phyloP scores from a whole-genome alignment of 2,329 filamentous ascomycete genomes.

The Dactylonectria estremocensis region DNA sequence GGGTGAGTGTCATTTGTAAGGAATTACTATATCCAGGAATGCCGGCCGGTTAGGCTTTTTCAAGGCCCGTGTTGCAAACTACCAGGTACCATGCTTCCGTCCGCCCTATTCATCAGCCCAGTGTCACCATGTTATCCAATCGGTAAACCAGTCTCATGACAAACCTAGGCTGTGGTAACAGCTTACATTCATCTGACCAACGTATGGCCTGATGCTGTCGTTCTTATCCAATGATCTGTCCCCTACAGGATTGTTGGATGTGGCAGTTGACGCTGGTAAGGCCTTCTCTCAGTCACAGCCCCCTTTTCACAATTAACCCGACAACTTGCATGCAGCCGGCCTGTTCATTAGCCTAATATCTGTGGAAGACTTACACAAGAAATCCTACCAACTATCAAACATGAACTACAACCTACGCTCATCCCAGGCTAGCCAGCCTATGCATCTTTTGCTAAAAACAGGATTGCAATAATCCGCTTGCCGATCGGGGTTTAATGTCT shows the following conservation, averaged over 20 bases:
- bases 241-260: neutral
- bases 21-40: neutral
- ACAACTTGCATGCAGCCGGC: neutral
- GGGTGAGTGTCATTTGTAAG: neutral
- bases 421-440: neutral
- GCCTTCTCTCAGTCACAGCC: slow-evolving; percentile 10
- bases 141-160: neutral
- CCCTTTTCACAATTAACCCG: slow-evolving; percentile 1
- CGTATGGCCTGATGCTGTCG: neutral
- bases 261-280: slow-evolving; percentile 4
- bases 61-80: neutral
- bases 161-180: neutral
- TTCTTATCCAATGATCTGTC: neutral
- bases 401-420: neutral
- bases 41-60: neutral
- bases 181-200: neutral
- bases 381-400: neutral
- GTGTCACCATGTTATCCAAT: neutral
- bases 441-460: too few relatives aligned
- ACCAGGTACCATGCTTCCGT: neutral
- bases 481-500: too few relatives aligned
- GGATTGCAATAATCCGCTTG: too few relatives aligned
- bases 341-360: too few relatives aligned
- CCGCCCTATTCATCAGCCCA: neutral
- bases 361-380: neutral